Base-by-base conservation (phyloP, 2,329 filamentous ascomycete species). In the Penicillium occitanis region DNA sequence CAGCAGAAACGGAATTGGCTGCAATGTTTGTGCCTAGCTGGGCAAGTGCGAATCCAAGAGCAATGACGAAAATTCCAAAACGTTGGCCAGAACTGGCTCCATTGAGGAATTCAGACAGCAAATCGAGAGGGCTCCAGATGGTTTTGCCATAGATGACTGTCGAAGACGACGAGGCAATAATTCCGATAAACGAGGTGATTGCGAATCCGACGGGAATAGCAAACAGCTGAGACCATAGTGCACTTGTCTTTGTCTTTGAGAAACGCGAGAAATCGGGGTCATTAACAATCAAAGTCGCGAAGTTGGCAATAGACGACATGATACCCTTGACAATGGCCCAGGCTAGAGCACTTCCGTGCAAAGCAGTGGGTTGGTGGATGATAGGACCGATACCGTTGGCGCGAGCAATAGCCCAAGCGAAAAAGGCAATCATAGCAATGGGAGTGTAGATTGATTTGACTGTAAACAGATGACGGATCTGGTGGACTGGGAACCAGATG, bases 301-400 rank as follows among this genome's bases (percentile, higher is more conserved):
- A 97, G 80, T 97, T 97, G 72, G 91, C 91, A 69, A 97, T 93
- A 3, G 91, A 89, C 28, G 86, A 89, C 92, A 97, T 96, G 78
- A 96, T 89, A 44, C 92, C 92, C 68, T 89, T 90, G 67, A 97
- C 86, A 66, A 97, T 88, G 28, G 88, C 86, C 93, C 93, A 97
- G 1, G 83, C 92, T 3, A 97, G 83, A 0, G 84, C 84, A 67
- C 86, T 89, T 33, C 93, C 93, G 4, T 86, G 79, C 4, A 87
- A 78, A 3, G 80, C 86, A 55, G 86, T 85, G 0, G 85, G 81
- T 74, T 94, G 90, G 65, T 88, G 83, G 28, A 97, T 85, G 70
- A 97, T 92, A 0, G 92, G 92, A 1, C 93, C 93, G 66, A 93
- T 85, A 0, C 93, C 93, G 51, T 92, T 87, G 35, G 93, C 93